phyloP scores from a whole-genome alignment of 2,329 filamentous ascomycete species.

The Lachnellula willkommii region DNA sequence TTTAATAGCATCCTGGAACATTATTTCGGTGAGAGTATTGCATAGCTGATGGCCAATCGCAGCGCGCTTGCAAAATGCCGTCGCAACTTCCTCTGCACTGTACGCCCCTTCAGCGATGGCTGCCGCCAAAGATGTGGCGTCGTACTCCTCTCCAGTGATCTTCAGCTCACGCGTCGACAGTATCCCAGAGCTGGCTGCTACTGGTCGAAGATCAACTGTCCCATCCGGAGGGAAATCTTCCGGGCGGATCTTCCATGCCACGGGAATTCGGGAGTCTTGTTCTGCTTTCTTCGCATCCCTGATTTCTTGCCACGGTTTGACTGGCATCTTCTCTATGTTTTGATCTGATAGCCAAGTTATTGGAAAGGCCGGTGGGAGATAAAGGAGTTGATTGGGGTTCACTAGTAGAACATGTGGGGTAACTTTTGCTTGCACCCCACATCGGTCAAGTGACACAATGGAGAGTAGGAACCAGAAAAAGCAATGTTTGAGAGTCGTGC shows the following conservation, averaged over 20 bases:
- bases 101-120: conserved; percentile 16
- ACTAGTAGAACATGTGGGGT: too few species aligned
- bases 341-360: too few species aligned
- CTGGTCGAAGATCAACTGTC: conserved; percentile 21
- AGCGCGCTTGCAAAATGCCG: conserved; percentile 47
- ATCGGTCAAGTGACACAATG: too few species aligned
- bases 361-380: too few species aligned
- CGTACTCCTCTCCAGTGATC: conserved; percentile 27
- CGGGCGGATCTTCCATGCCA: conserved; percentile 24
- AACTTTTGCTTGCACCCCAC: too few species aligned
- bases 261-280: conserved; percentile 23
- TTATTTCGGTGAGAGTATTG: conserved; percentile 43
- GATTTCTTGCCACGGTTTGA: conserved; percentile 16
- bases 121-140: conserved; percentile 26
- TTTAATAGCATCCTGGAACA: conserved; percentile 44
- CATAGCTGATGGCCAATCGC: conserved; percentile 44
- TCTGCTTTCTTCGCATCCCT: conserved; percentile 21
- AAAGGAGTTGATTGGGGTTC: too few species aligned
- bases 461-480: too few species aligned
- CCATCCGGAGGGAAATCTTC: conserved; percentile 16
- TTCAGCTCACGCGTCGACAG: conserved; percentile 22
- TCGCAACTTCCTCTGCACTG: conserved; percentile 35
- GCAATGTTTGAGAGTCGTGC: too few species aligned
- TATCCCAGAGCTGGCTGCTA: conserved; percentile 22
- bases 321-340: background rate